Percentiles rank a stretch among this genome's conserved stretches.
These are phyloP conservation scores for Candida verbasci DNA, from an alignment of 805 yeast genomes.

Conservation along the genomic window DNA sequence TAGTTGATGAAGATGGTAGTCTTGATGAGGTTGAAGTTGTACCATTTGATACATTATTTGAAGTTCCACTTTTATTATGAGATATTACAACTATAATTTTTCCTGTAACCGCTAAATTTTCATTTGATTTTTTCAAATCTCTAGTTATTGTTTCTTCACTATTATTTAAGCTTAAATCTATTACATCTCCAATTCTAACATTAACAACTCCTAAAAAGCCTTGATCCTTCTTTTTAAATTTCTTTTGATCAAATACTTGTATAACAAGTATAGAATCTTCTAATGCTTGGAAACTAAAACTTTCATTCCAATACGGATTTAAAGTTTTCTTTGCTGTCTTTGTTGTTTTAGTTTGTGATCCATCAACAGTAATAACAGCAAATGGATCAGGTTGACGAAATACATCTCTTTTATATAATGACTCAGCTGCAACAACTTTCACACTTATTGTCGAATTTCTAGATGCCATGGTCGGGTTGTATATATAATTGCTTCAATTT, in stretches of 20 bases:
- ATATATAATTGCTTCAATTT: no score
- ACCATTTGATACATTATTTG: conserved; percentile 5
- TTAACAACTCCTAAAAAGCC: conserved; percentile 97
- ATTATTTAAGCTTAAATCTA: conserved; percentile 52
- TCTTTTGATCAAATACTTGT: conserved; percentile 95
- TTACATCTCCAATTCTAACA: conserved; percentile 81
- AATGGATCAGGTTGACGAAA: conserved; percentile 97
- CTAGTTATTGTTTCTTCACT: conserved; percentile 86
- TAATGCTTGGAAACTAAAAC: conserved; percentile 70
- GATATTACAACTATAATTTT: conserved; percentile 76
- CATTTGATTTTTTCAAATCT: conserved; percentile 87
- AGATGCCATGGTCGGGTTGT: no score
- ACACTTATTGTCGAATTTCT: conserved; percentile 43
- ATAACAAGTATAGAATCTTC: conserved; percentile 84
- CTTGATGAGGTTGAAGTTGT: conserved; percentile 9
- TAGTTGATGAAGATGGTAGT: conserved; percentile 14
- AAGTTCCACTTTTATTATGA: conserved; percentile 26
- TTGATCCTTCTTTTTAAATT: conserved; percentile 96
- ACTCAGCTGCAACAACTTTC: conserved; percentile 91
- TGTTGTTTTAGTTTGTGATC: conserved; percentile 92
- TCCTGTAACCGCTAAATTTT: conserved; percentile 89
- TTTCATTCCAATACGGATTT: conserved; percentile 97
- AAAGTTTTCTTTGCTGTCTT: conserved; percentile 89
- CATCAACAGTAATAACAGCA: conserved; percentile 96
- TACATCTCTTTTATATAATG: conserved; percentile 90